Evolutionary conservation across 2,329 filamentous ascomycete genomes (phyloP), one percentile per base, ranked within the genome.

Genomic region (Beauveria caledonica): DNA sequence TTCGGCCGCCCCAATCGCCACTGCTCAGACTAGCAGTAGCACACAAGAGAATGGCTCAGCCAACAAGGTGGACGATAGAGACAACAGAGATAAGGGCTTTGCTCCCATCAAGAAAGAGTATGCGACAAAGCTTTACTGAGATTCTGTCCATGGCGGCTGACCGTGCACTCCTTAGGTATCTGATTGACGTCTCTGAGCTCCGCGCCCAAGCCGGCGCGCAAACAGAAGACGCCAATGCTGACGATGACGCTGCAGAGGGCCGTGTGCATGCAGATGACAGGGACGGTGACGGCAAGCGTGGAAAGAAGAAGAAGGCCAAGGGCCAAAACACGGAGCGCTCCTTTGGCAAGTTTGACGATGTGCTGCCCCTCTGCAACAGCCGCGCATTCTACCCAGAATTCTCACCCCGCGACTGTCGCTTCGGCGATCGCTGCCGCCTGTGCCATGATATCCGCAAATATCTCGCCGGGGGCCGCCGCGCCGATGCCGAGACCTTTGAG

Each of bases 391-490:
- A 78, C 63, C 80, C 88, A 42, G 93, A 97, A 70, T 96, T 96
- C 72, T 92, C 90, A 3, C 90, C 92, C 0, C 78, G 80, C 64
- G 77, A 85, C 27, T 97, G 94, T 73, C 81, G 78, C 53, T 95
- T 87, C 67, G 92, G 89, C 27, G 87, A 90, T 36, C 85, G 84
- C 63, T 99, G 94, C 78, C 90, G 86, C 65, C 85, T 87, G 65
- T 85, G 87, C 67, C 94, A 99, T 70, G 85, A 97, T 68, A 76
- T 99, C 50, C 86, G 94, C 64, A 87, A 86, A 70, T 99, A 99
- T 70, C 77, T 99, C 53, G 83, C 82, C 36, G 85, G 94, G 60
- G 89, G 92, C 63, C 92, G 93, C 65, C 85, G 90, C 49, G 85
- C 85, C 62, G 90, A 97, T 69, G 79, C 97, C 44, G 81, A 82